Base-by-base conservation (phyloP, 1,284 basidiomycete species). In the Heterobasidion annosum region DNA sequence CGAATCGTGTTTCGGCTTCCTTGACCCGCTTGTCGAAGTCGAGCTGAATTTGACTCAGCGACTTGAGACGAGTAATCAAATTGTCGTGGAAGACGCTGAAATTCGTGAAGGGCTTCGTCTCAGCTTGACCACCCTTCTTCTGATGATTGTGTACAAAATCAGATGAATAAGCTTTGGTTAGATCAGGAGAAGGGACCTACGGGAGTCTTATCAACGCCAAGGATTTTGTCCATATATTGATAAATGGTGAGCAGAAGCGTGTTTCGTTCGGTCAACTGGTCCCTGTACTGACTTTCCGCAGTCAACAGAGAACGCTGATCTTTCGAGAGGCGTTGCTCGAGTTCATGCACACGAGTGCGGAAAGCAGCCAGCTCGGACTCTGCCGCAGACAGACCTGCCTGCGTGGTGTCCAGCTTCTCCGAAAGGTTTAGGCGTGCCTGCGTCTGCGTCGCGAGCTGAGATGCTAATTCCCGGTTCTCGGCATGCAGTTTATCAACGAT, bases 11-110 rank as follows among this genome's bases (percentile, higher is more conserved):
- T 66, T 98, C 95, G 0, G 85, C 78, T 32, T 93, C 90, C 67
- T 92, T 93, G 57, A 81, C 78, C 18, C 90, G 83, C 65, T 84
- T 89, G 64, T 98, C 93, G 66, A 98, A 96, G 63, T 92, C 85
- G 32, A 79, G 66, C 66, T 94, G 86, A 40, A 97, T 88, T 57
- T 91, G 83, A 49, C 83, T 88, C 56, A 98, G 81, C 0, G 83
- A 76, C 62, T 93, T 91, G 50, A 99, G 75, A 7, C 94, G 82
- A 0, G 84, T 82, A 63, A 97, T 85, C n/a, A 99, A 80, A 60
- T 92, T 93, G 68, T 98, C 93, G 62, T 95, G 92, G 78, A 99
- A 98, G 55, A 94, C 86, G 58, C 79, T 74, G 66, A 98, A 98
- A 73, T 97, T 96, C 35, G 90, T 91, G 67, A 91, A 93, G 0